Evolutionary conservation across 192 early-diverging fungal genomes (phyloP), one percentile per base, ranked within the genome.

Genomic region (Coemansia sp.): DNA sequence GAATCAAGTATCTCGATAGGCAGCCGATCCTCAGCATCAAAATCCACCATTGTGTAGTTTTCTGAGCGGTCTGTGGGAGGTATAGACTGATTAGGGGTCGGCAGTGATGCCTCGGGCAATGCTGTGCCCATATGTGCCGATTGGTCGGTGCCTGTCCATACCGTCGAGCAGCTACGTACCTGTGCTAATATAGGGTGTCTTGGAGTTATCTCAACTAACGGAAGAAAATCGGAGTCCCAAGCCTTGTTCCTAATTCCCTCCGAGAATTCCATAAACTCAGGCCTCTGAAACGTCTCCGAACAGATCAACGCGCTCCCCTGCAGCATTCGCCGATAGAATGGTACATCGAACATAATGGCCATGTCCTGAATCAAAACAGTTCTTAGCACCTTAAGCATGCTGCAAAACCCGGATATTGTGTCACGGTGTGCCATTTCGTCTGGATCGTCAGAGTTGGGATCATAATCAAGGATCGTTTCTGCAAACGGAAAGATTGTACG

Each of bases 301-400:
- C 69, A 69, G 39, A 72, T 18, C 9, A 77, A 6, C 13, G 66
- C 37, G 36, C 41, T 73, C 9, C 55, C 47, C 21, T 56, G 68
- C 9, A 82, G 57, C 79, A 82, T 82, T 39, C 66, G 73, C 32
- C 68, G 67, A 43, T 77, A 82, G 57, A 82, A 82, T 12, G 65
- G 63, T 2, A 65, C 41, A 11, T 82, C 68, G 43, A 70, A 65
- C 58, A 82, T 6, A 9, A 82, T 55, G 41, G 48, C 57, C 59
- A 73, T 67, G 61, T 82, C 79, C 47, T 82, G 79, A 2, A 82
- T 32, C 45, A 82, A 56, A 2, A 60, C 65, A 19, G 62, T 61
- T 3, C 79, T 67, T 21, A 82, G 72, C 43, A 40, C 6, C 47
- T 73, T 82, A 45, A 82, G 67, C 67, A 74, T 32, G 18, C 67